Conservation (phyloP, 768 basidiomycete genomes). For the Gymnopilus junonius region DNA sequence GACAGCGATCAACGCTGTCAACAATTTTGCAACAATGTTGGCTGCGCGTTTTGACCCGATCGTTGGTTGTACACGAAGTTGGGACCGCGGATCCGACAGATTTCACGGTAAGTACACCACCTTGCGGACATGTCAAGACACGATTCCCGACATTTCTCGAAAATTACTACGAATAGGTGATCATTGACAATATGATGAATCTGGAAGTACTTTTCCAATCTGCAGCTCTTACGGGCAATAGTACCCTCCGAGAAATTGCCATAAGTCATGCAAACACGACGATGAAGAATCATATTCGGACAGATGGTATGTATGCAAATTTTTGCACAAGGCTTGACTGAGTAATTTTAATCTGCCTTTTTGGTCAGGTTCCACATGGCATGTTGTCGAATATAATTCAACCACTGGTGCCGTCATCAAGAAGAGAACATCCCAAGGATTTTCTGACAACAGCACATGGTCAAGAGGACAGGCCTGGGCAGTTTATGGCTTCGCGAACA, state of each 20-base stretch:
- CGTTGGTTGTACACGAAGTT: slow-evolving; percentile 74
- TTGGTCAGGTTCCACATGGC: slow-evolving; percentile 52
- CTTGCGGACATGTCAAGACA: neutral
- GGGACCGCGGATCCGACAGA: slow-evolving; percentile 65
- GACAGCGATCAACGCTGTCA: slow-evolving; percentile 59
- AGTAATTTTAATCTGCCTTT: slow-evolving; percentile 4
- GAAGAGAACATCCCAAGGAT: slow-evolving; percentile 66
- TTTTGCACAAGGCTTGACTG: neutral
- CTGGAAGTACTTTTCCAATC: slow-evolving; percentile 69
- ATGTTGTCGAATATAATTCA: slow-evolving; percentile 69
- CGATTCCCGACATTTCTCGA: neutral
- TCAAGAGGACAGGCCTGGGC: slow-evolving; percentile 77
- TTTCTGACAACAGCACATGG: slow-evolving; percentile 70
- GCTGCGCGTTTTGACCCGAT: slow-evolving; percentile 59
- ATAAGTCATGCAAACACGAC: slow-evolving; percentile 69
- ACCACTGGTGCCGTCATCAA: slow-evolving; percentile 64
- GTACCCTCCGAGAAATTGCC: slow-evolving; percentile 62
- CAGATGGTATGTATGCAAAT: slow-evolving; percentile 51
- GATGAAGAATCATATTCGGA: slow-evolving; percentile 65
- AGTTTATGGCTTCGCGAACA: slow-evolving; percentile 70
- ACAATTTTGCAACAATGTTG: slow-evolving; percentile 58
- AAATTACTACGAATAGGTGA: slow-evolving; percentile 44
- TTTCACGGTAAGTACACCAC: slow-evolving; percentile 48
- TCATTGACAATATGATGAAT: slow-evolving; percentile 85
- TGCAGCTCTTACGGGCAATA: slow-evolving; percentile 60